Evolutionary conservation across 169 alveolate genomes (phyloP), one percentile per base, ranked within the genome.

Genomic region (Eimeria necatrix): DNA sequence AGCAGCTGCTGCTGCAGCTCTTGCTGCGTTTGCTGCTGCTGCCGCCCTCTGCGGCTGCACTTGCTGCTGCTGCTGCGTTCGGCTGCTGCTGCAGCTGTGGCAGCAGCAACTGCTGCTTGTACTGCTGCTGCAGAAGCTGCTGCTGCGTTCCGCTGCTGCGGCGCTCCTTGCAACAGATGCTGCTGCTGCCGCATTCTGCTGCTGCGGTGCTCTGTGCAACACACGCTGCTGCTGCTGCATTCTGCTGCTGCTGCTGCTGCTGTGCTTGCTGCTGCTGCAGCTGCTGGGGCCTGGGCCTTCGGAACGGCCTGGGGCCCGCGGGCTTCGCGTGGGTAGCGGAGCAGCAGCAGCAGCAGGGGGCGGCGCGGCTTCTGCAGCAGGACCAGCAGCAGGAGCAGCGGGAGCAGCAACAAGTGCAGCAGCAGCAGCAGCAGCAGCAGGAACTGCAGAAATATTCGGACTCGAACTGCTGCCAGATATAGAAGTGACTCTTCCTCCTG

Each of bases 391-490:
- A 14, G 86, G 61, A 41, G 64, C 86, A 76, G 46, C 20, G 2
- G 16, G 16, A 2, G 22, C 86, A 76, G 4, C 10, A 26, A 70
- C 24, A 70, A 60, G 61, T 51, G 90, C 90, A 52, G 93, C 70
- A 22, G 68, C 91, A 32, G 94, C 32, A 10, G 49, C 48, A 61
- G 83, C 83, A 87, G 94, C 94, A 64, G 87, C 84, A 3, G 97
- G 97, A 26, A 93, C 98, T 16, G 99, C 99, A 5, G 99, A 98
- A 85, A 97, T 97, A 26, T 98, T 97, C 84, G 99, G 99, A 18
- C 90, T 95, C 26, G 99, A 98, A 49, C 87, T 98, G 56, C 96
- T 97, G n/a, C 97, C 98, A 4, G 99, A 97, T 78, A 97, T 96
- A 22, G 99, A 97, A n/a, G 93, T 91, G 64, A 80, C 95, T 52